phyloP scores from a whole-genome alignment of 768 basidiomycete genomes.

The Boletus pseudo-olivaceus region DNA sequence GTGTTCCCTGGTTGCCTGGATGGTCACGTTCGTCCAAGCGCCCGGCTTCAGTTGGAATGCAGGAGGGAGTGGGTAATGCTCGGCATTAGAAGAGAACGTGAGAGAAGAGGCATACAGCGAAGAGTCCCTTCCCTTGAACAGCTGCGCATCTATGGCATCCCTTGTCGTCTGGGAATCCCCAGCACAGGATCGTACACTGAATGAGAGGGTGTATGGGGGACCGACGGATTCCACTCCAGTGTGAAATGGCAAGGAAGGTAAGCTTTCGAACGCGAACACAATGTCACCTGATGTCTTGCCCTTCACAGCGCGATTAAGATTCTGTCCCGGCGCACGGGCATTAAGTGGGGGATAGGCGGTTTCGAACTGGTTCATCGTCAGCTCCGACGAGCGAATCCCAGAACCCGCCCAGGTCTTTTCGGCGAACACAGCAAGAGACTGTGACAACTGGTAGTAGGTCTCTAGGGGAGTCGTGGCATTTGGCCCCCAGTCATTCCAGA shows the following conservation, averaged over 20 bases:
- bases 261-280: conserved; percentile 27
- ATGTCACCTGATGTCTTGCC: conserved; percentile 22
- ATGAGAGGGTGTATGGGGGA: conserved; percentile 41
- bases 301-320: conserved; percentile 39
- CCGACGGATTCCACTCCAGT: conserved; percentile 39
- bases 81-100: conserved; percentile 37
- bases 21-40: conserved; percentile 34
- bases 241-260: conserved; percentile 19
- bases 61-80: conserved; percentile 35
- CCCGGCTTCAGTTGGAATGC: conserved; percentile 26
- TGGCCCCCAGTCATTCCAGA: conserved; percentile 46
- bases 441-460: conserved; percentile 41
- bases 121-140: conserved; percentile 38
- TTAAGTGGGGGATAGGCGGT: conserved; percentile 35
- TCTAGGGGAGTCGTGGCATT: conserved; percentile 44
- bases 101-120: conserved; percentile 35
- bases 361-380: conserved; percentile 37
- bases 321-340: conserved; percentile 40
- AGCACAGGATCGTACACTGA: conserved; percentile 35
- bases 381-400: conserved; percentile 31
- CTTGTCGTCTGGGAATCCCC: conserved; percentile 12
- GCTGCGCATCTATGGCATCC: conserved; percentile 12
- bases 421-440: conserved; percentile 38
- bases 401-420: conserved; percentile 46
- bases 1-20: conserved; percentile 35